Evolutionary conservation across 202 grass and related monocot species (phyloP).

Genomic region (Zoysia matrella): DNA sequence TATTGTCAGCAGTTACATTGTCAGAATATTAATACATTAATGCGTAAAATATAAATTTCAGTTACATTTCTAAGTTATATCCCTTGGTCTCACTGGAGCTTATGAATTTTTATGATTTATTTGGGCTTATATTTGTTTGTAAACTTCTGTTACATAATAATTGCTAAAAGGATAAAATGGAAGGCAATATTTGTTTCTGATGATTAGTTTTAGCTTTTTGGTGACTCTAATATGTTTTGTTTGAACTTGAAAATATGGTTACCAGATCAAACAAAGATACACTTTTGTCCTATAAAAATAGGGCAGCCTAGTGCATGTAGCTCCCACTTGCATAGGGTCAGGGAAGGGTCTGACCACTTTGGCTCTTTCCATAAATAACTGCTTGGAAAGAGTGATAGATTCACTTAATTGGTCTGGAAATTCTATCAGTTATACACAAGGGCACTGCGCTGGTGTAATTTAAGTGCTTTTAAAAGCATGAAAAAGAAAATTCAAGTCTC

Average conservation of each 20-base stretch:
- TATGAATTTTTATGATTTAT: background rate
- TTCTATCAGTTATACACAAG: background rate
- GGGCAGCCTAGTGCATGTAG: no score
- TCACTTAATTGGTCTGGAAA: background rate
- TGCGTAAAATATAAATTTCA: background rate
- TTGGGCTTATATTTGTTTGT: background rate
- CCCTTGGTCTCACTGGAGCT: background rate
- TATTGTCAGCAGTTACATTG: background rate
- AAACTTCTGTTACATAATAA: background rate
- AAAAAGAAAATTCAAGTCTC: background rate
- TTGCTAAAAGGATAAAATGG: background rate
- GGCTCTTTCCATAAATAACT: background rate
- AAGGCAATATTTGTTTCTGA: background rate
- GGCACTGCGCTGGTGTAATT: background rate
- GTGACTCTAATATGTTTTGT: background rate
- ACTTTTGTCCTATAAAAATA: no score
- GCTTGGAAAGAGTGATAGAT: background rate
- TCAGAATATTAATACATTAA: slow-evolving; percentile 1
- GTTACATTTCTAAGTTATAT: background rate
- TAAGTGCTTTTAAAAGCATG: background rate
- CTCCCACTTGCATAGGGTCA: no score
- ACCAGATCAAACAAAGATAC: background rate
- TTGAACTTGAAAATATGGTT: background rate
- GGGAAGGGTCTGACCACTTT: no score
- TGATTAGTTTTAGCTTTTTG: background rate